These are phyloP conservation scores for Phytopythium montanum DNA, from an alignment of 352 stramenopile species.

Conservation along the genomic window DNA sequence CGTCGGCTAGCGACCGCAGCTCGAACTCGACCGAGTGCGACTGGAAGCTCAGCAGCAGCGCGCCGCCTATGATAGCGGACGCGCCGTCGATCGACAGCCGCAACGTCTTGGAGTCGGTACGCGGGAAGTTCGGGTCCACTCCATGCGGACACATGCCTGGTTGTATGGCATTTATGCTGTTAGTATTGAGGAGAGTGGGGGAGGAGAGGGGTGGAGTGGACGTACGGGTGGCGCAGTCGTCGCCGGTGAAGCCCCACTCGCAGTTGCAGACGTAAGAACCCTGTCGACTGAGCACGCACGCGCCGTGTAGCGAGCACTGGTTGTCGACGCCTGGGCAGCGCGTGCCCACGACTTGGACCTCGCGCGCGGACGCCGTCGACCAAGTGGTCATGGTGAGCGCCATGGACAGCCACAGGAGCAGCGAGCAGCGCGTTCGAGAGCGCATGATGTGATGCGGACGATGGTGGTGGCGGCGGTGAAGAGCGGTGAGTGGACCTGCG, in stretches of 20 bases:
- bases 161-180: neutral
- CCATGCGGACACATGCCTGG: constrained; percentile 73
- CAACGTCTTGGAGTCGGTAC: constrained; percentile 48
- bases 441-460: neutral
- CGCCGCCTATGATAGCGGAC: constrained; percentile 26
- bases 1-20: constrained; percentile 29
- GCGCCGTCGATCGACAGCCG: constrained; percentile 28
- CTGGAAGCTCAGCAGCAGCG: constrained; percentile 59
- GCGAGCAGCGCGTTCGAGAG: neutral
- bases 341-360: constrained; percentile 20
- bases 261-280: constrained; percentile 76
- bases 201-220: neutral
- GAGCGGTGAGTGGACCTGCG: neutral
- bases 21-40: constrained; percentile 70
- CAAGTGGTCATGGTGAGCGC: neutral
- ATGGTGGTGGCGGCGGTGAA: neutral
- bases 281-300: constrained; percentile 58
- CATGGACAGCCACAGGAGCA: constrained; percentile 6
- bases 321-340: constrained; percentile 55
- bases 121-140: constrained; percentile 37
- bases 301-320: constrained; percentile 67
- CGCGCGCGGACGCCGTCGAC: constrained; percentile 1
- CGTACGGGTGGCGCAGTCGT: constrained; percentile 64
- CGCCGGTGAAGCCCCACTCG: constrained; percentile 58
- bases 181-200: constrained; percentile 6